Evolutionary conservation across 208 protist species (phyloP), one percentile per base, ranked within the genome.

Genomic region (Leptomonas pyrrhocoris): DNA sequence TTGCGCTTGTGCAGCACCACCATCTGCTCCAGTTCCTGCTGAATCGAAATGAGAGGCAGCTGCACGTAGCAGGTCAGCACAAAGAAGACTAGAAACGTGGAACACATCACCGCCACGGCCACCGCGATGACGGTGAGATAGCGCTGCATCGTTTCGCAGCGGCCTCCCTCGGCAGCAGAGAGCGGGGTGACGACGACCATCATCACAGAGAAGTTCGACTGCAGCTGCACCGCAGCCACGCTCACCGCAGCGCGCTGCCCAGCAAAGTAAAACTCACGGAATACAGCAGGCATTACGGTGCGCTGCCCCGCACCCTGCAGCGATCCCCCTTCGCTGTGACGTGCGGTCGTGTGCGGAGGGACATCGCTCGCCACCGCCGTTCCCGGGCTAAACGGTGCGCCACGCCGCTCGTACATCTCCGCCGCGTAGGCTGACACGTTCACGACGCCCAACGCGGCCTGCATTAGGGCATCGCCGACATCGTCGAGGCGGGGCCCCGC

Each of bases 1-100:
- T 42, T 21, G 11, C 36, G 34, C 5, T 38, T 27, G 3, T 34
- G 59, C 30, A 42, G 48, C 30, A 70, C 60, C 27, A 68, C 38
- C 12, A 61, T 63, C 23, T 19, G 9, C 51, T 73, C 70, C 18
- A 83, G 43, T 42, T 83, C 58, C 25, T 28, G 40, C 21, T 55
- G 30, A 36, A 70, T 73, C 2, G 56, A 49, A 9, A 73, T 43
- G 9, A 76, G 43, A 1, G 63, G 72, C 19, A 46, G 28, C 38
- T 65, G 72, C 25, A 75, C 11, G 8, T 63, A 54, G 4, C 45
- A 48, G 46, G 63, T 48, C 16, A 75, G n/a, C 2, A 74, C 40
- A 7, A 48, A 19, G 28, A 59, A 74, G 11, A 79, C 67, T 3
- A 59, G n/a, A 18, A 30, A 45, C 2, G 49, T 74, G 1, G 34